Percentiles rank a stretch among this genome's conserved stretches.
These are phyloP conservation scores for Fusarium pseudoanthophilum DNA, from an alignment of 2,329 filamentous ascomycete species.

Conservation along the genomic window DNA sequence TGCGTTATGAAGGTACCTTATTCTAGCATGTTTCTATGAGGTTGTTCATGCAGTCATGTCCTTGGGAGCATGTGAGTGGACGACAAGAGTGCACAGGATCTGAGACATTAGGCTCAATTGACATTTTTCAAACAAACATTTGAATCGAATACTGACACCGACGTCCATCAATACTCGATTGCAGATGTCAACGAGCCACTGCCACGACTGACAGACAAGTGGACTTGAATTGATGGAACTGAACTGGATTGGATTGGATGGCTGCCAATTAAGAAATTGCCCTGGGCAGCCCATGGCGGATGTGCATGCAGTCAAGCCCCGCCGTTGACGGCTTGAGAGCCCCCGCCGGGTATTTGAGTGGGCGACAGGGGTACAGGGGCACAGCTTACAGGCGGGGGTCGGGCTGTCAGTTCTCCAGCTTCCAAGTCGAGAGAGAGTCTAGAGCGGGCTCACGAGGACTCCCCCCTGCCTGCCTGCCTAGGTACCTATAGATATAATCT, in stretches of 20 bases:
- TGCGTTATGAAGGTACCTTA: not conserved
- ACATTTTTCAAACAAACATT: not conserved
- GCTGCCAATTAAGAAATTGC: constrained; percentile 25
- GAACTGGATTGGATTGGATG: constrained; percentile 18
- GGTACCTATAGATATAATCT: not conserved
- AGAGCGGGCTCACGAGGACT: constrained; percentile 20
- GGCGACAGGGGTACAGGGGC: constrained; percentile 31
- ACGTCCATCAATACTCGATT: constrained; percentile 13
- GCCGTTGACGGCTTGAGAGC: constrained; percentile 11
- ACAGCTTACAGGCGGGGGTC: not conserved
- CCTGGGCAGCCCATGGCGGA: not conserved
- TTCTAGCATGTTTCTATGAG: not conserved
- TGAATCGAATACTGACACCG: not conserved
- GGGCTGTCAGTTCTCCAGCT: constrained; percentile 10
- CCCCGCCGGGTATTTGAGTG: constrained; percentile 16
- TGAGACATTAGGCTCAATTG: constrained; percentile 14
- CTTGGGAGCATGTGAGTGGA: not conserved
- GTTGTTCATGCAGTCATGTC: not conserved
- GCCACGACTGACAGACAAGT: not conserved
- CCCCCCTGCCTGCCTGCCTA: not conserved
- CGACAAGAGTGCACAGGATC: constrained; percentile 11
- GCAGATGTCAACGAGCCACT: not conserved
- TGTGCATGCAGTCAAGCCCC: constrained; percentile 12
- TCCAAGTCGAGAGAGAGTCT: constrained; percentile 15
- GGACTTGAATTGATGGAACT: not conserved